These are phyloP conservation scores for Leccinum subgranulosum DNA, from an alignment of 768 basidiomycete species.

Conservation along the genomic window DNA sequence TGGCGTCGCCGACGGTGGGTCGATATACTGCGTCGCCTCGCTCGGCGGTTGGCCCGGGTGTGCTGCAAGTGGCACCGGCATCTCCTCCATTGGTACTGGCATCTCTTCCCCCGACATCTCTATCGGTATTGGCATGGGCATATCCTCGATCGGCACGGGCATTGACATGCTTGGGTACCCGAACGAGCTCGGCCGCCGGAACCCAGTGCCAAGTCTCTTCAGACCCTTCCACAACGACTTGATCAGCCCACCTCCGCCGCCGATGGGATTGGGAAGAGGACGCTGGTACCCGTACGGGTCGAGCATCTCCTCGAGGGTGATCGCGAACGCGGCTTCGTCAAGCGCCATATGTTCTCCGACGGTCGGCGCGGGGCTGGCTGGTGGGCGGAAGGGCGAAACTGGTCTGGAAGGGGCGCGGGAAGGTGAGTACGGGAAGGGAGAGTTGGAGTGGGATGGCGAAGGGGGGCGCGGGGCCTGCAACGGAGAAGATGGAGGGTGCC, in stretches of 20 bases:
- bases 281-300: constrained; percentile 8
- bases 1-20: constrained; percentile 2
- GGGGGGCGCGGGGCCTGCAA: background rate
- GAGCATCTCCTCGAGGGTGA: background rate
- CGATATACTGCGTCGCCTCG: constrained; percentile 13
- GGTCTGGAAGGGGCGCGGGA: background rate
- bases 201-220: constrained; percentile 25
- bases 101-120: background rate
- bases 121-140: background rate
- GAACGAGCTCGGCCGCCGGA: constrained; percentile 3
- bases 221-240: constrained; percentile 34
- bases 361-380: constrained; percentile 23
- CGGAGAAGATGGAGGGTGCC: background rate
- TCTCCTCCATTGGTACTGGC: background rate
- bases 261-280: background rate
- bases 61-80: background rate
- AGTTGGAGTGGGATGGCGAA: background rate
- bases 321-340: constrained; percentile 14
- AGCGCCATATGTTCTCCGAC: constrained; percentile 31
- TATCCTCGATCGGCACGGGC: background rate
- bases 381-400: constrained; percentile 14
- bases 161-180: constrained; percentile 1
- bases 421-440: background rate
- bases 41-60: background rate
- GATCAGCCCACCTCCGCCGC: constrained; percentile 16